Percentiles rank a stretch among this genome's conserved stretches.
These are phyloP conservation scores for Lanmaoa pseudosensibilis DNA, from an alignment of 768 basidiomycete genomes.

Conservation along the genomic window DNA sequence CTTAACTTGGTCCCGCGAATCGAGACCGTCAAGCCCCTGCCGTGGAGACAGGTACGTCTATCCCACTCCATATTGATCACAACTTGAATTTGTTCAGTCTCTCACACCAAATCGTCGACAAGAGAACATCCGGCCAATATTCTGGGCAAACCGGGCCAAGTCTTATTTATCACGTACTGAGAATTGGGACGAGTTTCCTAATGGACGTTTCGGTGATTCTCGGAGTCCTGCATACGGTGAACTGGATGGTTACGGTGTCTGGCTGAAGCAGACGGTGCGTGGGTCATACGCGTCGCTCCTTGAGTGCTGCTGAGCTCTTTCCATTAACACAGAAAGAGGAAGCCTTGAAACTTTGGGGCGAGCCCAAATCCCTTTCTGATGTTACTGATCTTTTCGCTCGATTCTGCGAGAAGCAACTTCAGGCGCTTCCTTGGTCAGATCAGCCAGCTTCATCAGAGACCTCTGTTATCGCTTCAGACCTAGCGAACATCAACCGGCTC, in stretches of 20 bases:
- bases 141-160: constrained; percentile 96
- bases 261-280: constrained; percentile 82
- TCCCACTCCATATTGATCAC: background rate
- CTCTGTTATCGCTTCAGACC: constrained; percentile 68
- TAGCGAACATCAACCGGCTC: constrained; percentile 83
- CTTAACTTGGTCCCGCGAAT: constrained; percentile 82
- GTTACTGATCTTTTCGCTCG: constrained; percentile 72
- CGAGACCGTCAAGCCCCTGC: constrained; percentile 91
- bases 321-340: constrained; percentile 71
- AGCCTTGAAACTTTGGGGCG: constrained; percentile 85
- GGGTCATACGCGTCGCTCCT: background rate
- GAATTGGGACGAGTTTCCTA: constrained; percentile 99
- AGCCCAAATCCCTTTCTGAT: constrained; percentile 66
- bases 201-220: constrained; percentile 97
- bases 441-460: constrained; percentile 85
- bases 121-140: constrained; percentile 95
- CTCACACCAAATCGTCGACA: constrained; percentile 89
- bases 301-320: constrained; percentile 6
- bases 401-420: constrained; percentile 75
- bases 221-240: constrained; percentile 98
- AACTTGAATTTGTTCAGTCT: constrained; percentile 47
- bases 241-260: constrained; percentile 93
- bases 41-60: constrained; percentile 85
- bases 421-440: constrained; percentile 94
- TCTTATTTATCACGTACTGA: constrained; percentile 96